Evolutionary conservation across 768 basidiomycete genomes (phyloP).

Genomic region (Lactifluus pinguis): DNA sequence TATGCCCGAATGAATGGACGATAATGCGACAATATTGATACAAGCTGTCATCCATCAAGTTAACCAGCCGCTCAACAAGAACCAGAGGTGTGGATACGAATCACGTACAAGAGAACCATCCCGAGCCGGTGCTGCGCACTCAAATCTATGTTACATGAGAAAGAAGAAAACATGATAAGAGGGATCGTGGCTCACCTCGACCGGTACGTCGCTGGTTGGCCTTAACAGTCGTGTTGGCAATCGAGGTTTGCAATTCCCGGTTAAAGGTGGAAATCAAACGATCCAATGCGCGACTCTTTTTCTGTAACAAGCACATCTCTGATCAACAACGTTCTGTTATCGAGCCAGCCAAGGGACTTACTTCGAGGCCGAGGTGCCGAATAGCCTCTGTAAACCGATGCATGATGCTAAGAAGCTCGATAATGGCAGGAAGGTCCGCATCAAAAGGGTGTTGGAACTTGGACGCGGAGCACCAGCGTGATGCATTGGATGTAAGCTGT

Average conservation of each 20-base stretch:
- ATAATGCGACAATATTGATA: slow-evolving; percentile 17
- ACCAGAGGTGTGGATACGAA: neutral
- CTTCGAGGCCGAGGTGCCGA: neutral
- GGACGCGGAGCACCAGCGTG: slow-evolving; percentile 21
- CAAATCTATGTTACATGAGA: neutral
- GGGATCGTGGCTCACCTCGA: neutral
- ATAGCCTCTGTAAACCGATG: slow-evolving; percentile 22
- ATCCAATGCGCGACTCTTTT: slow-evolving; percentile 10
- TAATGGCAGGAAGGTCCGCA: slow-evolving; percentile 24
- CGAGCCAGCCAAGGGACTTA: neutral
- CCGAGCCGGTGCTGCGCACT: slow-evolving; percentile 8
- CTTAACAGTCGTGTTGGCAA: slow-evolving; percentile 11
- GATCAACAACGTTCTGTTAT: neutral
- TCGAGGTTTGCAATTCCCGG: slow-evolving; percentile 3
- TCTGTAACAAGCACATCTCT: neutral
- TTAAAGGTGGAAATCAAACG: slow-evolving; percentile 6
- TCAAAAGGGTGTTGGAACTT: slow-evolving; percentile 25
- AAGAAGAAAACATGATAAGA: no score
- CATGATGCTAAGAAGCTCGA: slow-evolving; percentile 28
- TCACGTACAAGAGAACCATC: slow-evolving; percentile 15
- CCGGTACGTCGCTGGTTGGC: neutral
- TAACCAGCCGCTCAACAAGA: neutral
- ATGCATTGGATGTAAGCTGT: slow-evolving; percentile 27
- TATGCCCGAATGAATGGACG: slow-evolving; percentile 17
- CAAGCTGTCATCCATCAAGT: slow-evolving; percentile 1